Evolutionary conservation across 1,139 yeast species (phyloP).

Genomic region (Geotrichum restrictum): DNA sequence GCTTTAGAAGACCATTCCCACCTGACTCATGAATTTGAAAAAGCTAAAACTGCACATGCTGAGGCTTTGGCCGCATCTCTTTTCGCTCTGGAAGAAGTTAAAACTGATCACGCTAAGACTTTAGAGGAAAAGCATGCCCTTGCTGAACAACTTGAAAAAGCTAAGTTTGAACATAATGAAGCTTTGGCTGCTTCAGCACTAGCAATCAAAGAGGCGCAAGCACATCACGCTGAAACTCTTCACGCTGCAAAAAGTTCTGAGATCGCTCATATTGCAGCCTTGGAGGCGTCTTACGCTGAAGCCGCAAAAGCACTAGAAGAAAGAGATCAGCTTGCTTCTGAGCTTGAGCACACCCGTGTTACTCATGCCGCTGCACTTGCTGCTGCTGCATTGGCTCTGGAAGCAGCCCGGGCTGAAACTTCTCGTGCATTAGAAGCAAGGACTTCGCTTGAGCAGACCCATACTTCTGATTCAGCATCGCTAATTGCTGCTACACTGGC

Average conservation of each 20-base stretch:
- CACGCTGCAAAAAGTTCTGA: slow-evolving; percentile 15
- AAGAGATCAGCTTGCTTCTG: slow-evolving; percentile 22
- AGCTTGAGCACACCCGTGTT: slow-evolving; percentile 2
- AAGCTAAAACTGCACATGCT: slow-evolving; percentile 6
- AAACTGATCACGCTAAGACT: neutral
- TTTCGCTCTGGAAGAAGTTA: slow-evolving; percentile 5
- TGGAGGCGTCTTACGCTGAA: neutral
- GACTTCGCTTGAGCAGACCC: slow-evolving; percentile 3
- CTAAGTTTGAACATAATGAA: slow-evolving; percentile 4
- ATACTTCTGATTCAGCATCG: slow-evolving; percentile 6
- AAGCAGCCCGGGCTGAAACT: neutral
- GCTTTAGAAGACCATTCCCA: slow-evolving; percentile 20
- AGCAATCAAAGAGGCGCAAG: neutral
- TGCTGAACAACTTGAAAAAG: slow-evolving; percentile 5
- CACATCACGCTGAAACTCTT: neutral
- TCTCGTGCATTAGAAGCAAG: neutral
- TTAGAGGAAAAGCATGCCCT: neutral
- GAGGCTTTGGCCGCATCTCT: slow-evolving; percentile 11
- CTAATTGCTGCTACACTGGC: slow-evolving; percentile 8
- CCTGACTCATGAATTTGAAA: slow-evolving; percentile 18
- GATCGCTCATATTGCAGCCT: slow-evolving; percentile 5
- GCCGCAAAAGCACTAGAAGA: slow-evolving; percentile 10
- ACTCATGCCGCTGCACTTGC: slow-evolving; percentile 16
- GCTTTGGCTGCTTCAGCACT: slow-evolving; percentile 10
- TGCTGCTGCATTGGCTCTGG: slow-evolving; percentile 3